Base-by-base conservation (phyloP, 108 stramenopile genomes). In the Skeletonema menzelii region DNA sequence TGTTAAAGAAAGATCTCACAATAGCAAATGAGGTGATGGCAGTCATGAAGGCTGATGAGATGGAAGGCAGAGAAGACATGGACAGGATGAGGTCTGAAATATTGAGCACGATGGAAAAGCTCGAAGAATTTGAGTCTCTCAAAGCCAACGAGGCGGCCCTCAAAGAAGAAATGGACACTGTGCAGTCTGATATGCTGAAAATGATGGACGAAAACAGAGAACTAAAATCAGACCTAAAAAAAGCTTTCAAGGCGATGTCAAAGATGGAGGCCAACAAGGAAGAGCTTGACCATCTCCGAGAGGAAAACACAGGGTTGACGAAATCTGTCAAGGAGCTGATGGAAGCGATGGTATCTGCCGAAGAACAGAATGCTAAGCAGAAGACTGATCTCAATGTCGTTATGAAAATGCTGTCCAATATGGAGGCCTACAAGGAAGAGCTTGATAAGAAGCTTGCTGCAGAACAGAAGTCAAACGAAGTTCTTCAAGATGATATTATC, bases 251-350 rank as follows among this genome's bases (percentile, higher is more conserved):
- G 24, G 5, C 8, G 19, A 53, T 53, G 49, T 53, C 49, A 24
- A 53, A 53, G 49, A 53, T 53, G 49, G 49, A 53, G 22, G 49
- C 49, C 49, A 53, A 53, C n/a, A 7, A 53, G 22, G 24, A 53
- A 13, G 11, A 57, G 56, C 65, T 58, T 24, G 11, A 57, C n/a
- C n/a, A n/a, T 47, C 44, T 22, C 8, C 47, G 20, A 47, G 46
- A 47, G n/a, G 46, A 47, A 6, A 47, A 47, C 6, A 19, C 46
- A 19, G 19, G 4, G 46, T 15, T 19, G 46, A 47, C 46, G 5
- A 3, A 47, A 15, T 47, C 46, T 17, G 4, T 47, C 20, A 3
- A 47, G 5, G 19, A n/a, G 19, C 4, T 47, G 46, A 47, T 20
- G 46, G 7, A 10, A 37, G 35, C 10, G 35, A 37, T 37, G 35